These are phyloP conservation scores for Metschnikowia reukaufii DNA, from an alignment of 805 yeast species.

Conservation along the genomic window DNA sequence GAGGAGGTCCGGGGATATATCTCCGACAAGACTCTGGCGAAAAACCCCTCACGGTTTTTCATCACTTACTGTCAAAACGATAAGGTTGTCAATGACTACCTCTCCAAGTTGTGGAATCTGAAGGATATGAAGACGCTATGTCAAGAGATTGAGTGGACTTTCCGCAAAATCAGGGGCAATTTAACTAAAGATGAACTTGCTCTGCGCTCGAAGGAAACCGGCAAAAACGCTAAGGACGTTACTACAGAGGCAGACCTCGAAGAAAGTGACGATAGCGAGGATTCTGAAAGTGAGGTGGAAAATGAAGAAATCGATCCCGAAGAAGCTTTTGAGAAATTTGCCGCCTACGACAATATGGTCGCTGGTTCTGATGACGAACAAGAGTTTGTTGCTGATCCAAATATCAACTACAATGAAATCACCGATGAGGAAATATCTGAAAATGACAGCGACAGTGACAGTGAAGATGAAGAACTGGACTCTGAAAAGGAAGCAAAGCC, in stretches of 20 bases:
- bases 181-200: conserved; percentile 39
- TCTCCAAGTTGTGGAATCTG: conserved; percentile 50
- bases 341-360: conserved; percentile 39
- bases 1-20: conserved; percentile 27
- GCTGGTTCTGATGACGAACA: conserved; percentile 47
- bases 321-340: conserved; percentile 32
- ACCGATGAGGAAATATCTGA: conserved; percentile 65
- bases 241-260: conserved; percentile 12
- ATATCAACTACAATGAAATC: conserved; percentile 53
- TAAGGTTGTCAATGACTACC: conserved; percentile 42
- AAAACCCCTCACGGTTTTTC: conserved; percentile 51
- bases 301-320: conserved; percentile 22
- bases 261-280: conserved; percentile 18
- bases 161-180: conserved; percentile 49
- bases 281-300: conserved; percentile 18
- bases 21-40: conserved; percentile 26
- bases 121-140: conserved; percentile 37
- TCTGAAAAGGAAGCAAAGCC: conserved; percentile 31
- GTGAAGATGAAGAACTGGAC: no score
- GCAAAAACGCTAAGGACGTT: conserved; percentile 22
- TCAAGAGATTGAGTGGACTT: conserved; percentile 43
- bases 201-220: conserved; percentile 24
- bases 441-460: conserved; percentile 5
- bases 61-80: conserved; percentile 40
- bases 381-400: conserved; percentile 32